phyloP scores from a whole-genome alignment of 768 basidiomycete species.

The Mycena sanguinolenta region DNA sequence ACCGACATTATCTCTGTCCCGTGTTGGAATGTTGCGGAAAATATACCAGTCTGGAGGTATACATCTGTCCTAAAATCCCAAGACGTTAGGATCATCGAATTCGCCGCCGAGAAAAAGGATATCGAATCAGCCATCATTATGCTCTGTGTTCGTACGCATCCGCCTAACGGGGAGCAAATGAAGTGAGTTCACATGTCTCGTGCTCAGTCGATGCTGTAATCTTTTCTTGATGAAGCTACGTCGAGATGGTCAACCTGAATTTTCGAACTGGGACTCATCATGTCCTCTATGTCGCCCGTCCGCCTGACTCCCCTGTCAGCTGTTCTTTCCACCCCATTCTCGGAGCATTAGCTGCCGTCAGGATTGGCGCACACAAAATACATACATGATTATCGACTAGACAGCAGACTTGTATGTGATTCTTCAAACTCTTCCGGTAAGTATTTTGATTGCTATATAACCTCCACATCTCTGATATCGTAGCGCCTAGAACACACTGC shows the following conservation, averaged over 20 bases:
- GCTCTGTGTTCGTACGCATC: not conserved
- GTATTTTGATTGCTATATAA: not conserved
- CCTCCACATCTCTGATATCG: not conserved
- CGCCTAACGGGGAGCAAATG: not conserved
- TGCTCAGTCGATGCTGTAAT: not conserved
- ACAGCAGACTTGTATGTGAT: not conserved
- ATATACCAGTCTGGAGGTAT: conserved; percentile 4
- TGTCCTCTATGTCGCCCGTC: not conserved
- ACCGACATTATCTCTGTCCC: not conserved
- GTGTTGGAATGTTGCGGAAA: conserved; percentile 21
- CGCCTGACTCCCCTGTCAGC: not conserved
- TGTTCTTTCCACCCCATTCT: not conserved
- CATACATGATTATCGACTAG: not conserved
- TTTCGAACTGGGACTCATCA: not conserved
- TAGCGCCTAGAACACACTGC: too few species aligned
- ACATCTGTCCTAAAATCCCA: not conserved
- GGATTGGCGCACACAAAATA: too few species aligned
- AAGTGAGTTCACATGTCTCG: not conserved
- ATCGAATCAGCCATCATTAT: not conserved
- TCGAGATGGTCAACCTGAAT: not conserved
- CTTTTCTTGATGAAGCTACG: not conserved
- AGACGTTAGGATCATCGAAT: not conserved
- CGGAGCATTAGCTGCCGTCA: not conserved
- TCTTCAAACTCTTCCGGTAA: not conserved
- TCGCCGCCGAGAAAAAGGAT: conserved; percentile 2